A percentile compares a stretch with the other conserved stretches of the same genome.
These are phyloP conservation scores for Urtica urens DNA, from an alignment of 306 rosid genomes.

Conservation along the genomic window DNA sequence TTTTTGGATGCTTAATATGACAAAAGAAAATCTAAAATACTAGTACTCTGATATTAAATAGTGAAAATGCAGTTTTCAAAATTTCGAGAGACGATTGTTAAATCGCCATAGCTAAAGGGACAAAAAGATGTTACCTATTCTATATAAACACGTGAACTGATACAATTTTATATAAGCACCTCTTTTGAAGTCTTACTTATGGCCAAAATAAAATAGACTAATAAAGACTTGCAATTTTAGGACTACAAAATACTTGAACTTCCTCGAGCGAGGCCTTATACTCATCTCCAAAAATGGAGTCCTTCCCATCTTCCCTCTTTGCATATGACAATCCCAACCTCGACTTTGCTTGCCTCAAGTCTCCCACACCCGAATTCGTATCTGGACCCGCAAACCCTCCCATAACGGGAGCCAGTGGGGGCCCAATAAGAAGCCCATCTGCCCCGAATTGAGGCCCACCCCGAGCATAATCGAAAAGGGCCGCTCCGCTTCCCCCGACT, in stretches of 20 bases:
- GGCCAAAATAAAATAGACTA: conserved; percentile 26
- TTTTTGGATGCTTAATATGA: too few relatives aligned
- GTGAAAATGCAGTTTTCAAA: too few relatives aligned
- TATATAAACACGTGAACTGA: not conserved
- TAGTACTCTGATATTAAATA: too few relatives aligned
- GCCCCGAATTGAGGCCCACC: conserved; percentile 88
- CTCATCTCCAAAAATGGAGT: conserved; percentile 72
- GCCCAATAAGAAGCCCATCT: conserved; percentile 62
- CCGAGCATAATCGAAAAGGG: conserved; percentile 40
- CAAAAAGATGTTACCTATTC: not conserved
- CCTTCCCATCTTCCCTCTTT: conserved; percentile 75
- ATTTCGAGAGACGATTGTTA: too few relatives aligned
- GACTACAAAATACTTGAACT: conserved; percentile 76
- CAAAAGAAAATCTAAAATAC: too few relatives aligned
- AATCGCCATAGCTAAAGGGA: too few relatives aligned
- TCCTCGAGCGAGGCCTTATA: conserved; percentile 53
- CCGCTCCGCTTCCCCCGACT: conserved; percentile 48
- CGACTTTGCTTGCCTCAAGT: conserved; percentile 72
- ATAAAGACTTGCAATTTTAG: conserved; percentile 84
- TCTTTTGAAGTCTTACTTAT: too few relatives aligned
- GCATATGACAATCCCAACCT: conserved; percentile 84
- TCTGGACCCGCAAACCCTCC: conserved; percentile 46
- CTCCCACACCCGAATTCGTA: conserved; percentile 50
- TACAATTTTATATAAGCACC: not conserved
- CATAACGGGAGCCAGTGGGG: conserved; percentile 43